Evolutionary conservation across 768 basidiomycete genomes (phyloP), one percentile per base, ranked within the genome.

Genomic region (Leccinum variicolor): DNA sequence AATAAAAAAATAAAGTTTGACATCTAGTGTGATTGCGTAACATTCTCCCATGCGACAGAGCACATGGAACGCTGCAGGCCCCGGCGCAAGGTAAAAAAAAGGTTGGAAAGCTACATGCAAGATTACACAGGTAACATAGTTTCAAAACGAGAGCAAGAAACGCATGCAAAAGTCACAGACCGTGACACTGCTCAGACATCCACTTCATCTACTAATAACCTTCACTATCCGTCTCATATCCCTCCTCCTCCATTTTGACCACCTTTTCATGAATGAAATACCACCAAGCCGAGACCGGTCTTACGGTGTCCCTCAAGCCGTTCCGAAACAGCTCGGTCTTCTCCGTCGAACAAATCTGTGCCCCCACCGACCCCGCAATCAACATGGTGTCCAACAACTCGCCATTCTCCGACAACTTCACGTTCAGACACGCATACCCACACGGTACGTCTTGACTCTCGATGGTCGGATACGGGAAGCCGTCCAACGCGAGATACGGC

Each of bases 211-310:
- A 41, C n/a, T 41, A 41, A 6, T 54, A 55, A 15, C 15, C 41
- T 6, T 62, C 50, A 11, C 50, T 55, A 0, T 33, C 53, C n/a
- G n/a, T 45, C 5, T 46, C 57, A 2, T 53, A 13, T 4, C 46
- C 50, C 21, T 45, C 50, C 1, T 58, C 29, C 34, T 36, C 53
- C 8, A 48, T 36, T 4, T 15, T 23, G n/a, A 39, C 15, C 29
- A 33, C 23, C 11, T 52, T 26, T 45, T 43, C 53, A 28, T 60
- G 63, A 41, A 62, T 29, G 33, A 74, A 64, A 52, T 68, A 63
- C 73, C 73, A 74, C 72, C 71, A 74, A 8, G 64, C 73, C 21
- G 62, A 59, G n/a, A 75, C 57, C 1, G 72, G 68, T 46, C 62
- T 60, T 26, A 70, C 65, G 3, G 66, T 75, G 49, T 74, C 73